Percentiles rank a stretch among this genome's conserved stretches.
These are phyloP conservation scores for Syzygium oleosum DNA, from an alignment of 345 rosid genomes.

Conservation along the genomic window DNA sequence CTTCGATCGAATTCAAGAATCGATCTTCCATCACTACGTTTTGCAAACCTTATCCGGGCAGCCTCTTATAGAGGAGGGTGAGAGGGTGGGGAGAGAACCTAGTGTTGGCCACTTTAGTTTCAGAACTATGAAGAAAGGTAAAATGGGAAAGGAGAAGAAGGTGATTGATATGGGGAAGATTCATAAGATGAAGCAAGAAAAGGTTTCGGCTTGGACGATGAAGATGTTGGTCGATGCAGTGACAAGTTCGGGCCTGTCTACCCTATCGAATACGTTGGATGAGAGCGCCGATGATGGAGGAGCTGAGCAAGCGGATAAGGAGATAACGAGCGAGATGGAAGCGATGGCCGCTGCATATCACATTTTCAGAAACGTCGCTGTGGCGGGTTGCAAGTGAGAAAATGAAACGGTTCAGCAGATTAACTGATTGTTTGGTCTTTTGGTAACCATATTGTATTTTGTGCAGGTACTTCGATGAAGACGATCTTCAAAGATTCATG, in stretches of 20 bases:
- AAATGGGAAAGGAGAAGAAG: conserved; percentile 33
- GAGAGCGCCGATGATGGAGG: conserved; percentile 29
- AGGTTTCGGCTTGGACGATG: conserved; percentile 93
- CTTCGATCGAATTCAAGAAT: conserved; percentile 90
- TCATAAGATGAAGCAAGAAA: conserved; percentile 71
- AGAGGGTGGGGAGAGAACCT: conserved; percentile 34
- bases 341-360: conserved; percentile 62
- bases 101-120: conserved; percentile 46
- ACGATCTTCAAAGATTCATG: conserved; percentile 75
- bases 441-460: neutral
- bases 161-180: conserved; percentile 70
- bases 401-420: neutral
- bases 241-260: conserved; percentile 53
- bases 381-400: conserved; percentile 36
- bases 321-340: conserved; percentile 76
- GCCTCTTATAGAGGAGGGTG: conserved; percentile 64
- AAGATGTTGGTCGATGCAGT: conserved; percentile 70
- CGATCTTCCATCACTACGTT: conserved; percentile 75
- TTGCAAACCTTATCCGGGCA: conserved; percentile 71
- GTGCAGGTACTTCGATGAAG: conserved; percentile 65
- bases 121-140: conserved; percentile 36
- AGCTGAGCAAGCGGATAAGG: conserved; percentile 27
- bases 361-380: conserved; percentile 56
- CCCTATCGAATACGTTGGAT: conserved; percentile 61
- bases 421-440: neutral